Percentiles rank a stretch among this genome's conserved stretches.
Evolutionary conservation across 1,284 basidiomycete genomes (phyloP).

Genomic region (Phylloboletellus chloephorus): DNA sequence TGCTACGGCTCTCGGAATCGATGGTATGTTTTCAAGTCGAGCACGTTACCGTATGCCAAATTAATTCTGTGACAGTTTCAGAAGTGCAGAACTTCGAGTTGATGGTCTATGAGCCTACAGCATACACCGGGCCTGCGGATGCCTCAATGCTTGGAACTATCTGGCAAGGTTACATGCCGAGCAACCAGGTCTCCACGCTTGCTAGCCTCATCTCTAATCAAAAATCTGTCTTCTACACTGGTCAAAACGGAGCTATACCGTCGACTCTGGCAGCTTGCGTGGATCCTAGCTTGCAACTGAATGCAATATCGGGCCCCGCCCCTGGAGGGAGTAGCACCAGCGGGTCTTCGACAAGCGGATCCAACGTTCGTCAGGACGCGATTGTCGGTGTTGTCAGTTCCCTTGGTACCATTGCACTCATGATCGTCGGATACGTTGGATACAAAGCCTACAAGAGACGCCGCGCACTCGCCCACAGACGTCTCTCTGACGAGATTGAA

Average conservation of each 20-base stretch:
- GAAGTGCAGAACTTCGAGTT: slow-evolving; percentile 54
- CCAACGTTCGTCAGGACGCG: slow-evolving; percentile 53
- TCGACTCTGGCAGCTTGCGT: slow-evolving; percentile 53
- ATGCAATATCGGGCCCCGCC: slow-evolving; percentile 40
- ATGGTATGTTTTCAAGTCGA: slow-evolving; percentile 34
- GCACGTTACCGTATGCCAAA: slow-evolving; percentile 13
- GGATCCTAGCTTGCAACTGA: slow-evolving; percentile 52
- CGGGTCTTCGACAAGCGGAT: slow-evolving; percentile 12
- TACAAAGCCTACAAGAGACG: slow-evolving; percentile 56
- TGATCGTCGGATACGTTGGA: slow-evolving; percentile 60
- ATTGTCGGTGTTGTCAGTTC: slow-evolving; percentile 78
- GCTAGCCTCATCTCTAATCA: slow-evolving; percentile 50
- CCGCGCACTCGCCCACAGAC: slow-evolving; percentile 55
- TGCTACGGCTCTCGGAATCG: slow-evolving; percentile 42
- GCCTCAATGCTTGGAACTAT: slow-evolving; percentile 47
- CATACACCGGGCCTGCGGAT: slow-evolving; percentile 47
- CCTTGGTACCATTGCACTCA: slow-evolving; percentile 63
- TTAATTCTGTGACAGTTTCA: slow-evolving; percentile 21
- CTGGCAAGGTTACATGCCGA: slow-evolving; percentile 58
- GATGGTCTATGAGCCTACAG: slow-evolving; percentile 51
- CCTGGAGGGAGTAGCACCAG: slow-evolving; percentile 23
- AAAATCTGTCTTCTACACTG: slow-evolving; percentile 58
- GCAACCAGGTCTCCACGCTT: slow-evolving; percentile 43
- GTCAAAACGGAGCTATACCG: slow-evolving; percentile 35
- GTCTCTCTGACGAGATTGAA: slow-evolving; percentile 49